These are phyloP conservation scores for Clonostachys byssicola DNA, from an alignment of 2,329 filamentous ascomycete species.

Conservation along the genomic window DNA sequence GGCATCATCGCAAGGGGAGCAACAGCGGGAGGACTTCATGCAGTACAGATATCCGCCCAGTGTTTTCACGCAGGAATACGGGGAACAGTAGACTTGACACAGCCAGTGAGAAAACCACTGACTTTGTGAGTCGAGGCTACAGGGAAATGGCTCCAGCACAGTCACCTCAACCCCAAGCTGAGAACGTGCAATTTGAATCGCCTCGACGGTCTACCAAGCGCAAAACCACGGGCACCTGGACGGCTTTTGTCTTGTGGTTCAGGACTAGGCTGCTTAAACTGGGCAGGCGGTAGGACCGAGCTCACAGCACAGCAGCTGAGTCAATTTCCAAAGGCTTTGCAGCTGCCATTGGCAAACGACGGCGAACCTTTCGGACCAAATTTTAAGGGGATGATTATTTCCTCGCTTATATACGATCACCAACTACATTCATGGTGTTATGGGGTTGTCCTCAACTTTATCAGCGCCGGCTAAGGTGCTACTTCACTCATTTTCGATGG, in stretches of 20 bases:
- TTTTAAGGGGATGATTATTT: too few relatives aligned
- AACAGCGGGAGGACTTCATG: constrained; percentile 18
- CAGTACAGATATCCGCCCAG: constrained; percentile 19
- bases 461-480: too few relatives aligned
- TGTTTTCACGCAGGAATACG: constrained; percentile 18
- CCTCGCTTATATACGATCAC: too few relatives aligned
- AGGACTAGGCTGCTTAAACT: constrained; percentile 45
- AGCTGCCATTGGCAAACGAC: too few relatives aligned
- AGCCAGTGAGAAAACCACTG: constrained; percentile 31
- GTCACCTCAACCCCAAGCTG: not conserved
- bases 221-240: constrained; percentile 60
- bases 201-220: constrained; percentile 43
- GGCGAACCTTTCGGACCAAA: too few relatives aligned
- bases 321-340: too few relatives aligned
- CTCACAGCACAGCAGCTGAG: not conserved
- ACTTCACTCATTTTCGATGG: too few relatives aligned
- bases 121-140: constrained; percentile 41
- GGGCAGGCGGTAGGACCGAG: constrained; percentile 26
- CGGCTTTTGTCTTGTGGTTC: constrained; percentile 59
- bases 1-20: not conserved
- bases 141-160: constrained; percentile 26
- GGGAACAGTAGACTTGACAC: constrained; percentile 5
- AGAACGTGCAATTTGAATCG: constrained; percentile 3
- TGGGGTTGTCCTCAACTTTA: too few relatives aligned
- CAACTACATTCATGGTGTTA: too few relatives aligned